These are phyloP conservation scores for Penicillium nucicola DNA, from an alignment of 495 filamentous ascomycete genomes.

Conservation along the genomic window DNA sequence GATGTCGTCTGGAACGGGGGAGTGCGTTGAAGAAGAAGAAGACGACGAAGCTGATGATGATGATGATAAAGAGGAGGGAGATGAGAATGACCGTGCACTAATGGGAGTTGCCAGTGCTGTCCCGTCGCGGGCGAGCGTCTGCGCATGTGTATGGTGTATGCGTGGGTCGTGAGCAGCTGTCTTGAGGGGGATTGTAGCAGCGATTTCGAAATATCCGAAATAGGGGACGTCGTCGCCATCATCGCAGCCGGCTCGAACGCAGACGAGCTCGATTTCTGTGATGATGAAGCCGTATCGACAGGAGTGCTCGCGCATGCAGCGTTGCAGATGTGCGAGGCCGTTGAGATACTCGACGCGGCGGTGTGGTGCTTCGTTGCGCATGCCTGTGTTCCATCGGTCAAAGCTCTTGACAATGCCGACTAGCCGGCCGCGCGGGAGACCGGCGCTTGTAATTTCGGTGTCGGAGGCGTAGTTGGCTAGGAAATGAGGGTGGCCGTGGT, in stretches of 20 bases:
- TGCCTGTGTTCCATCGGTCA: conserved; percentile 89
- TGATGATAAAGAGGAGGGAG: conserved; percentile 13
- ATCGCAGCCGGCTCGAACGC: conserved; percentile 76
- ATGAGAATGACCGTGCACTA: conserved; percentile 22
- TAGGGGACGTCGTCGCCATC: conserved; percentile 64
- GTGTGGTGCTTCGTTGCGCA: conserved; percentile 78
- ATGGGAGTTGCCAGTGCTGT: conserved; percentile 21
- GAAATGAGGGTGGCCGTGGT: conserved; percentile 56
- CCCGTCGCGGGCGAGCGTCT: conserved; percentile 3
- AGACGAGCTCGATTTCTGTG: conserved; percentile 89
- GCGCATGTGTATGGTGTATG: neutral
- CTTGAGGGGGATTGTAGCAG: conserved; percentile 54
- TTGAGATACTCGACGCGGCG: conserved; percentile 82
- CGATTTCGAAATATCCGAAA: conserved; percentile 81
- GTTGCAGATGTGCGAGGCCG: conserved; percentile 78
- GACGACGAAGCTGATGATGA: conserved; percentile 19
- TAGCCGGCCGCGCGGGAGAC: conserved; percentile 71
- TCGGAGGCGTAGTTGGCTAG: conserved; percentile 70
- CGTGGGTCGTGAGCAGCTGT: conserved; percentile 21
- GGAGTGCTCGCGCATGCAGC: conserved; percentile 86
- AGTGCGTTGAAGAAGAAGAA: conserved; percentile 14
- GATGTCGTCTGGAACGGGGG: conserved; percentile 5
- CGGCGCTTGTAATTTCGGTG: conserved; percentile 65
- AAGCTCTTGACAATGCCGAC: conserved; percentile 87
- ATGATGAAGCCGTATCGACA: conserved; percentile 94